Evolutionary conservation across 495 filamentous ascomycete genomes (phyloP).

Genomic region (Daldinia childiae): DNA sequence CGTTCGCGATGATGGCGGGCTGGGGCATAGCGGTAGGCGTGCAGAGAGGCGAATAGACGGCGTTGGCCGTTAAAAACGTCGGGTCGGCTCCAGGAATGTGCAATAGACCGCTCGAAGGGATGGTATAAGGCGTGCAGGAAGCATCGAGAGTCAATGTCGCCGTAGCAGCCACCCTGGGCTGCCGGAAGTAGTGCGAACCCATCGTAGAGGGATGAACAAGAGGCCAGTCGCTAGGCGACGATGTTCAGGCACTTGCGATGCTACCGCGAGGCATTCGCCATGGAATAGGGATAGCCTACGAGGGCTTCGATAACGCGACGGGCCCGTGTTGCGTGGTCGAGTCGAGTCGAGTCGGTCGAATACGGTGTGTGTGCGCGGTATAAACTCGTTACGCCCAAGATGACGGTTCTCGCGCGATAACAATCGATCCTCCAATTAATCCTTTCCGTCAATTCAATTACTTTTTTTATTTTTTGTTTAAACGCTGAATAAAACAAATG

Average conservation of each 20-base stretch:
- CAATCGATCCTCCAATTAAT: constrained; percentile 16
- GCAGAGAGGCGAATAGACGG: constrained; percentile 70
- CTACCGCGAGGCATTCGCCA: constrained; percentile 46
- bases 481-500: neutral
- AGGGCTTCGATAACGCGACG: constrained; percentile 33
- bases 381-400: constrained; percentile 12
- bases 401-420: constrained; percentile 13
- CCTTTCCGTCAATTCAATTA: constrained; percentile 11
- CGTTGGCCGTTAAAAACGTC: constrained; percentile 69
- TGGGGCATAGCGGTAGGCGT: constrained; percentile 51
- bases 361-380: constrained; percentile 27
- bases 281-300: constrained; percentile 42
- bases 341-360: constrained; percentile 15
- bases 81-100: constrained; percentile 65
- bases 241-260: constrained; percentile 37
- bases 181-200: constrained; percentile 20
- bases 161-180: constrained; percentile 38
- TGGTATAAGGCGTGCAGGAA: constrained; percentile 67
- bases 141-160: constrained; percentile 38
- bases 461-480: neutral
- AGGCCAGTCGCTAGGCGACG: constrained; percentile 36
- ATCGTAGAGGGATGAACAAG: constrained; percentile 21
- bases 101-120: constrained; percentile 69
- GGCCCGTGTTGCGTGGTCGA: constrained; percentile 25
- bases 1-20: constrained; percentile 57